Evolutionary conservation across 192 early-diverging fungal genomes (phyloP).

Genomic region (Lobosporangium transversale): DNA sequence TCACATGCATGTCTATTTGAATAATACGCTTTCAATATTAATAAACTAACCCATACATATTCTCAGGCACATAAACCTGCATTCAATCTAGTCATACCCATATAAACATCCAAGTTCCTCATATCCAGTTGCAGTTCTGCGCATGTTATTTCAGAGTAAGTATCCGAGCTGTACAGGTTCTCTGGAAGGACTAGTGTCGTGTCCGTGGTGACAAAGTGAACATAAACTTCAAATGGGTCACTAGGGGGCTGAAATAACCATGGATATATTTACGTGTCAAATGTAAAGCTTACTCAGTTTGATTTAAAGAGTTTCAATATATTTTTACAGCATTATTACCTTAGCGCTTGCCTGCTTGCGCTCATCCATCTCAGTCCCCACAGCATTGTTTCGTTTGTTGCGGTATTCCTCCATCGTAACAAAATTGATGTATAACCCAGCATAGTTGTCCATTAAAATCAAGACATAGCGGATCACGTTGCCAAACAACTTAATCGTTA

Average conservation of each 20-base stretch:
- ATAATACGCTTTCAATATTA: background rate
- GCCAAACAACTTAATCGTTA: constrained; percentile 72
- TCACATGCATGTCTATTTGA: constrained; percentile 63
- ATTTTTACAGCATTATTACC: no score
- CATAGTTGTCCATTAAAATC: constrained; percentile 77
- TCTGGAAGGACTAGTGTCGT: constrained; percentile 63
- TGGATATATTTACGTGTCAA: background rate
- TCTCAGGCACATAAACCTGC: background rate
- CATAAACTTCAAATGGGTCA: constrained; percentile 68
- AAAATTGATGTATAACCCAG: constrained; percentile 69
- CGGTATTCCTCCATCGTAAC: constrained; percentile 73
- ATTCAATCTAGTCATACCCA: constrained; percentile 56
- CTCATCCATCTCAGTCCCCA: constrained; percentile 25
- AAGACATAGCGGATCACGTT: constrained; percentile 73
- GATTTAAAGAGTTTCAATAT: no score
- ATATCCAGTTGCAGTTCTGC: constrained; percentile 73
- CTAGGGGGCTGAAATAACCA: constrained; percentile 36
- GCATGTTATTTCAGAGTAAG: constrained; percentile 64
- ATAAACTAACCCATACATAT: background rate
- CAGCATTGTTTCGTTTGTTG: constrained; percentile 13
- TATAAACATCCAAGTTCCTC: constrained; percentile 69
- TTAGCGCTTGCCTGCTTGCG: constrained; percentile 63
- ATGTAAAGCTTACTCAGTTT: no score
- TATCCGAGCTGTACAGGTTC: constrained; percentile 66
- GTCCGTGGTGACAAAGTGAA: constrained; percentile 57